A percentile compares a stretch with the other conserved stretches of the same genome.
These are phyloP conservation scores for Gossypium davidsonii DNA, from an alignment of 441 rosid genomes.

Conservation along the genomic window DNA sequence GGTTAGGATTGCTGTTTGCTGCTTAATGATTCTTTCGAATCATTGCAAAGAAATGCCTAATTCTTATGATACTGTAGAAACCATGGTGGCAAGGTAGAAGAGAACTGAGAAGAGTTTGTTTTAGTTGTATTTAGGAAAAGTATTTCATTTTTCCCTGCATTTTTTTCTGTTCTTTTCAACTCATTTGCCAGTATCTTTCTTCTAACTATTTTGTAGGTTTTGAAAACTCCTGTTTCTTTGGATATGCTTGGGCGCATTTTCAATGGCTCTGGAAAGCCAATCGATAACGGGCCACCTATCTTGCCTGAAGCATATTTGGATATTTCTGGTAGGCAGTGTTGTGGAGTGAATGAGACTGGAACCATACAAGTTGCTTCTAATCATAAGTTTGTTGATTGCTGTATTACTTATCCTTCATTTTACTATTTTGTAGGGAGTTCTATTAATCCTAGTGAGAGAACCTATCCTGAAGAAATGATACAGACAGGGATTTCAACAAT, in stretches of 20 bases:
- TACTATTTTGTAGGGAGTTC: slow-evolving; percentile 62
- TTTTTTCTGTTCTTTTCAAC: neutral
- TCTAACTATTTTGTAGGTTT: slow-evolving; percentile 45
- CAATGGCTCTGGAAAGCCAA: slow-evolving; percentile 98
- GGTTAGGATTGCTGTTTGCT: neutral
- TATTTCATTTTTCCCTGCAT: neutral
- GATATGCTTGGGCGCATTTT: slow-evolving; percentile 99
- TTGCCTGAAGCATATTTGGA: slow-evolving; percentile 97
- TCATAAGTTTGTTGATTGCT: slow-evolving; percentile 3
- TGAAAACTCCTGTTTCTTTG: slow-evolving; percentile 90
- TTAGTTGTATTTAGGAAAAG: neutral
- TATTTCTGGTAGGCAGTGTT: slow-evolving; percentile 59
- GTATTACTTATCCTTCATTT: neutral
- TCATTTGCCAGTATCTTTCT: neutral
- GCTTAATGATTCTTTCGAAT: neutral
- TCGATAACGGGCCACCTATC: slow-evolving; percentile 97
- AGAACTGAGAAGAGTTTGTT: neutral
- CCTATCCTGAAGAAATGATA: slow-evolving; percentile 99
- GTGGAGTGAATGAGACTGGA: slow-evolving; percentile 1
- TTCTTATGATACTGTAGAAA: neutral
- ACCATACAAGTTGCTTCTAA: slow-evolving; percentile 1
- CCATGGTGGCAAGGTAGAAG: neutral
- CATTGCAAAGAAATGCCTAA: neutral
- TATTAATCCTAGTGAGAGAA: slow-evolving; percentile 98
- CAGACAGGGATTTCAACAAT: slow-evolving; percentile 98